Evolutionary conservation across 179 eudicot species (phyloP).

Genomic region (Sideroxylon spinosum): DNA sequence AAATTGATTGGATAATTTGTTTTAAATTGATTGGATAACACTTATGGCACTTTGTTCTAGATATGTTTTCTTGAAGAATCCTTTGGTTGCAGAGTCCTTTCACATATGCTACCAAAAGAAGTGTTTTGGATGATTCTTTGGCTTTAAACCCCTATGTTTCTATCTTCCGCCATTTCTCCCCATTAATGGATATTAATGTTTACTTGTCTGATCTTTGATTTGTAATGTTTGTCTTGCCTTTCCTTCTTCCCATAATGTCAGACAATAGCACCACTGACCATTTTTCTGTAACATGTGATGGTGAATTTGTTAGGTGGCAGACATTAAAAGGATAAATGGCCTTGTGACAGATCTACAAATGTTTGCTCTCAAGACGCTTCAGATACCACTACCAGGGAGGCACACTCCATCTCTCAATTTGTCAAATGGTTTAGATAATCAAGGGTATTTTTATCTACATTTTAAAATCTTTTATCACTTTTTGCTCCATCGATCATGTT

Average conservation of each 20-base stretch:
- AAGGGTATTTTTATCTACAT: constrained; percentile 37
- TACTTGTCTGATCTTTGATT: not conserved
- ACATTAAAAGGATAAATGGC: constrained; percentile 76
- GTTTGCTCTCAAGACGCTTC: constrained; percentile 88
- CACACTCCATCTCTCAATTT: constrained; percentile 81
- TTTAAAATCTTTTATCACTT: not conserved
- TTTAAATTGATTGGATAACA: no score
- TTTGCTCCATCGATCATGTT: not conserved
- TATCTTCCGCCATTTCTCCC: no score
- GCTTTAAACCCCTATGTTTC: not conserved
- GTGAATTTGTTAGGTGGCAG: constrained; percentile 57
- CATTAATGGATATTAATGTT: not conserved
- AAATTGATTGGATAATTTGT: no score
- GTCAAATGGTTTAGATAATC: constrained; percentile 48
- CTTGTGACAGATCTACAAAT: constrained; percentile 88
- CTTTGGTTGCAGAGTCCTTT: no score
- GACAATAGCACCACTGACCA: not conserved
- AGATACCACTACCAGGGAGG: constrained; percentile 86
- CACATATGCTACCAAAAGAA: no score
- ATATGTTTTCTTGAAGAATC: no score
- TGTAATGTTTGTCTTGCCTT: not conserved
- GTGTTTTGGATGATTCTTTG: not conserved
- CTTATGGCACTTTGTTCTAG: no score
- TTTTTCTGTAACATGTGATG: not conserved
- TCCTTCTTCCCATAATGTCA: not conserved